phyloP scores from a whole-genome alignment of 345 rosid species.

The Pseudoturritis turrita region DNA sequence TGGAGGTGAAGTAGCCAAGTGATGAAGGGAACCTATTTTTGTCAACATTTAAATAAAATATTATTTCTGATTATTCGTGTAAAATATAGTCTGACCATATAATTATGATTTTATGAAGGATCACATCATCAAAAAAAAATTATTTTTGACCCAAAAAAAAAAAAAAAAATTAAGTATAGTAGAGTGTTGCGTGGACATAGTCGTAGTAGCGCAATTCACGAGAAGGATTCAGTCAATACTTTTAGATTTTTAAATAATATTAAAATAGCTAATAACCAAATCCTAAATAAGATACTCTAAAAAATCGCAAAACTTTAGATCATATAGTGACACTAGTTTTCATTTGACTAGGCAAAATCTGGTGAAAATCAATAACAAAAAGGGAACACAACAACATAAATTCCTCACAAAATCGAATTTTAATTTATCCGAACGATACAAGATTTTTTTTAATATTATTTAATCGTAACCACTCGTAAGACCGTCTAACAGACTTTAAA shows the following conservation, averaged over 20 bases:
- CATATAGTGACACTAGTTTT: constrained; percentile 26
- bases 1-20: constrained; percentile 3
- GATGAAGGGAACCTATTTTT: background rate
- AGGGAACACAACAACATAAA: background rate
- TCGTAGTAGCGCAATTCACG: constrained; percentile 23
- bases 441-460: background rate
- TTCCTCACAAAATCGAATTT: background rate
- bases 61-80: background rate
- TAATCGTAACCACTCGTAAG: background rate
- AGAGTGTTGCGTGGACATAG: constrained; percentile 14
- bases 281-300: constrained; percentile 20
- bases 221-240: constrained; percentile 29
- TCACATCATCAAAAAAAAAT: background rate
- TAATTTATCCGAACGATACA: background rate
- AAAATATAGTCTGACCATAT: constrained; percentile 1
- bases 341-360: constrained; percentile 30
- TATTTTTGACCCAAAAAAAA: no score
- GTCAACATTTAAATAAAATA: background rate
- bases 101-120: background rate
- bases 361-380: background rate
- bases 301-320: constrained; percentile 13
- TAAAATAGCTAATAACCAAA: constrained; percentile 22
- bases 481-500: background rate
- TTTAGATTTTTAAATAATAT: background rate
- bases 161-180: background rate